A percentile compares a stretch with the other conserved stretches of the same genome.
phyloP scores from a whole-genome alignment of 192 early-diverging fungal genomes.

The Gryganskiella cystojenkinii region DNA sequence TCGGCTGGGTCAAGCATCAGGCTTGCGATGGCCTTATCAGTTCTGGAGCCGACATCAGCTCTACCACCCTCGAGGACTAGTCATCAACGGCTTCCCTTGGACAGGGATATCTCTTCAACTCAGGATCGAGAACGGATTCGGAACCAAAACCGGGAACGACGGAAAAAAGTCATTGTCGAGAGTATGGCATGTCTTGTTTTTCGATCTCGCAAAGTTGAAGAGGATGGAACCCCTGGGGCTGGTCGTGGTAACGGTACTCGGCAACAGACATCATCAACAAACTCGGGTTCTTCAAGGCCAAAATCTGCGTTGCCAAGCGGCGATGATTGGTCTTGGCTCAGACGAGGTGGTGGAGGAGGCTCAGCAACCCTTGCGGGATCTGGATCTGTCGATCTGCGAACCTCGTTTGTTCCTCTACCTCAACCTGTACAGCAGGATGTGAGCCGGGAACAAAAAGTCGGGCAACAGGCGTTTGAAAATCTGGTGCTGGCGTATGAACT shows the following conservation, averaged over 20 bases:
- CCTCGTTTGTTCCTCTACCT: no score
- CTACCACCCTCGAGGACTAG: no score
- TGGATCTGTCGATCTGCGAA: no score
- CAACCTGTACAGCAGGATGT: slow-evolving; percentile 5
- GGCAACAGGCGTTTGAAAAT: slow-evolving; percentile 34
- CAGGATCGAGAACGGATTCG: neutral
- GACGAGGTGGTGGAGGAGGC: no score
- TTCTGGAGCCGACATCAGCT: neutral
- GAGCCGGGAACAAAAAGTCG: slow-evolving; percentile 10
- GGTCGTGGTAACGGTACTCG: neutral
- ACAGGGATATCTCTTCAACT: neutral
- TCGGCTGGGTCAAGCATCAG: neutral
- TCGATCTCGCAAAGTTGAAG: slow-evolving; percentile 13
- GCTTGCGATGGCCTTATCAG: neutral
- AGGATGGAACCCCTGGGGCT: neutral
- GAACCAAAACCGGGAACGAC: neutral
- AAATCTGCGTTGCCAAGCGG: no score
- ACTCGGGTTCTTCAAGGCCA: neutral
- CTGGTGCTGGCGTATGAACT: slow-evolving; percentile 26
- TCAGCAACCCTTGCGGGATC: no score
- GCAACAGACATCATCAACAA: neutral
- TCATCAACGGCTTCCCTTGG: no score
- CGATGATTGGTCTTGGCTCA: no score
- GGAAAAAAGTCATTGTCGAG: slow-evolving; percentile 16
- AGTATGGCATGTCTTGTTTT: slow-evolving; percentile 21